Conservation (phyloP, 2,329 filamentous ascomycete genomes). For the Cladophialophora chaetospira region DNA sequence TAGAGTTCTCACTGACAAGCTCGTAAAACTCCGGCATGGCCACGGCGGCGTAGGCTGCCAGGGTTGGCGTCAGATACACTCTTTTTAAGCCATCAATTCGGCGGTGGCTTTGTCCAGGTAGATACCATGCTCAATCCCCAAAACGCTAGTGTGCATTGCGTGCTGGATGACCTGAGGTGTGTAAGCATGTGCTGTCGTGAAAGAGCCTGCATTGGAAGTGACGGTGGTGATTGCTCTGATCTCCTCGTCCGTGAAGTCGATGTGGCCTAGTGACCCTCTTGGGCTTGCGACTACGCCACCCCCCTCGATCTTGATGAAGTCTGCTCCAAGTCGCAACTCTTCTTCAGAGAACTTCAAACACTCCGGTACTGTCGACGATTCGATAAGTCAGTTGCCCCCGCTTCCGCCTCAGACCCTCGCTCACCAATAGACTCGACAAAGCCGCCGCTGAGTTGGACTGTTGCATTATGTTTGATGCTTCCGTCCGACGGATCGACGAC, state of each 20-base stretch:
- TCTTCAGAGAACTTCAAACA: constrained; percentile 57
- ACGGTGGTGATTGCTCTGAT: constrained; percentile 57
- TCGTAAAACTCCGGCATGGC: constrained; percentile 37
- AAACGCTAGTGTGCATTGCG: constrained; percentile 57
- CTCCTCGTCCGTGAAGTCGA: constrained; percentile 61
- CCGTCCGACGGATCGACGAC: too few relatives aligned
- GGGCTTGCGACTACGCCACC: constrained; percentile 60
- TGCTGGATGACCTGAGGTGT: constrained; percentile 58
- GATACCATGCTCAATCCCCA: constrained; percentile 60
- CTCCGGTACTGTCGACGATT: constrained; percentile 57
- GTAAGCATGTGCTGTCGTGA: constrained; percentile 62
- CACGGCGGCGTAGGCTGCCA: constrained; percentile 50
- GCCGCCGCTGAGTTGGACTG: too few relatives aligned
- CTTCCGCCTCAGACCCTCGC: too few relatives aligned
- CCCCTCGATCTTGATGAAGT: constrained; percentile 66
- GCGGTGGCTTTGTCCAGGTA: constrained; percentile 50
- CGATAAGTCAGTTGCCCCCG: constrained; percentile 46
- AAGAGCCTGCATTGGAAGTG: constrained; percentile 54
- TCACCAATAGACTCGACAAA: too few relatives aligned
- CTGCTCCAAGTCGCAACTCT: constrained; percentile 57
- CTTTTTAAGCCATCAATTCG: constrained; percentile 53
- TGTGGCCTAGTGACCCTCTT: constrained; percentile 55
- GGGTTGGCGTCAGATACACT: constrained; percentile 57
- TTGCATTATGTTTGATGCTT: too few relatives aligned
- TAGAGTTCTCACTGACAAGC: constrained; percentile 49